phyloP scores from a whole-genome alignment of 2,329 filamentous ascomycete genomes.

The Aspergillus sp. region DNA sequence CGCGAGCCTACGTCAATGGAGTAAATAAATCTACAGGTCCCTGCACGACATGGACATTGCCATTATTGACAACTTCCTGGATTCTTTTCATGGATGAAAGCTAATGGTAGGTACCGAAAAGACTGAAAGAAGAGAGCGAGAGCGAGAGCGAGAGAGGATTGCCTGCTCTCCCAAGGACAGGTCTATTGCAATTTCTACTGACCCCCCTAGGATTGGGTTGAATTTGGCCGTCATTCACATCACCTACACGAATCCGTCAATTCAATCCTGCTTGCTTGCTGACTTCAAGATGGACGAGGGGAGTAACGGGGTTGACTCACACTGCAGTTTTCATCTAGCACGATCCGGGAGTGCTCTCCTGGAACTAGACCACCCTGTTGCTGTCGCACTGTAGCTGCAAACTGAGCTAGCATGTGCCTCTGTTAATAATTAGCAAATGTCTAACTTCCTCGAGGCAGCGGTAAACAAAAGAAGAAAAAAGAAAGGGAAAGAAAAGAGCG shows the following conservation, averaged over 20 bases:
- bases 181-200: not conserved
- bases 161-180: not conserved
- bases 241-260: not conserved
- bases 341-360: constrained; percentile 17
- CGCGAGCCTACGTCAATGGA: not conserved
- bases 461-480: not conserved
- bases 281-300: not conserved
- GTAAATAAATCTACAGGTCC: not conserved
- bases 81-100: not conserved
- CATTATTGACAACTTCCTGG: not conserved
- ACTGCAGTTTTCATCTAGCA: constrained; percentile 11
- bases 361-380: constrained; percentile 19
- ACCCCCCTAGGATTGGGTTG: not conserved
- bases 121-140: not conserved
- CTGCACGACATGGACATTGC: not conserved
- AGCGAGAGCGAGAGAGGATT: not conserved
- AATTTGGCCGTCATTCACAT: constrained; percentile 1
- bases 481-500: constrained; percentile 19
- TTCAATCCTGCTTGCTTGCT: not conserved
- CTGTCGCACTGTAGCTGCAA: constrained; percentile 31
- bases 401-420: constrained; percentile 49
- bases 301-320: constrained; percentile 8
- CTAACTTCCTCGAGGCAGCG: not conserved
- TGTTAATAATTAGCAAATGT: constrained; percentile 24
- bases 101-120: not conserved